Evolutionary conservation across 2,329 filamentous ascomycete species (phyloP), one percentile per base, ranked within the genome.

Genomic region (Zarea fungicola): DNA sequence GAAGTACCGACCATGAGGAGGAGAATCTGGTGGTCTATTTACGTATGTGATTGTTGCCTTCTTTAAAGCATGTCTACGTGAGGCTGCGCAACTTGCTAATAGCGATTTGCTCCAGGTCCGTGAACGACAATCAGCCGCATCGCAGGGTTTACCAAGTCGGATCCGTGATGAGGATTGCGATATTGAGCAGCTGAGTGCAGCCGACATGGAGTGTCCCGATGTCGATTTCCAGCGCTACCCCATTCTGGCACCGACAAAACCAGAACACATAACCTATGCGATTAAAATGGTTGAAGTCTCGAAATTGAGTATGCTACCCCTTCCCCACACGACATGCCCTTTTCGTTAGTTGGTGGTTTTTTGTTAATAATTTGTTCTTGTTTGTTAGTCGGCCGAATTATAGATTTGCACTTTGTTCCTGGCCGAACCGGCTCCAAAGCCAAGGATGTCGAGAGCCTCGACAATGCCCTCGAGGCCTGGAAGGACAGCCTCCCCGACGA

Each of bases 21-120:
- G 49, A 58, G 75, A 5, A 70, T 78, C 6, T 79, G 75, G 74
- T 78, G 76, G 76, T 73, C 74, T 6, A 68, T 78, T 7, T 78
- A 78, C 47, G 66, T 76, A 40, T 63, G 74, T 9, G 13, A n/a
- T n/a, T n/a, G n/a, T n/a, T n/a, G n/a, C n/a, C n/a, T n/a, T n/a
- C n/a, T n/a, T n/a, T n/a, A n/a, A n/a, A n/a, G n/a, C n/a, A n/a
- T n/a, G n/a, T n/a, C n/a, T n/a, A n/a, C n/a, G n/a, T n/a, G n/a
- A n/a, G n/a, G n/a, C n/a, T n/a, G n/a, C n/a, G n/a, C n/a, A n/a
- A n/a, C 3, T 50, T 28, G 34, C 52, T 54, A 23, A 56, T 42
- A 14, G 3, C 29, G n/a, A n/a, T n/a, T n/a, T n/a, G n/a, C 19
- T 8, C 1, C 14, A 68, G 61, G 65, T 68, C 2, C 59, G 65